A percentile compares a stretch with the other conserved stretches of the same genome.
Evolutionary conservation across 2,329 filamentous ascomycete species (phyloP).

Genomic region (Calonectria henricotiae): DNA sequence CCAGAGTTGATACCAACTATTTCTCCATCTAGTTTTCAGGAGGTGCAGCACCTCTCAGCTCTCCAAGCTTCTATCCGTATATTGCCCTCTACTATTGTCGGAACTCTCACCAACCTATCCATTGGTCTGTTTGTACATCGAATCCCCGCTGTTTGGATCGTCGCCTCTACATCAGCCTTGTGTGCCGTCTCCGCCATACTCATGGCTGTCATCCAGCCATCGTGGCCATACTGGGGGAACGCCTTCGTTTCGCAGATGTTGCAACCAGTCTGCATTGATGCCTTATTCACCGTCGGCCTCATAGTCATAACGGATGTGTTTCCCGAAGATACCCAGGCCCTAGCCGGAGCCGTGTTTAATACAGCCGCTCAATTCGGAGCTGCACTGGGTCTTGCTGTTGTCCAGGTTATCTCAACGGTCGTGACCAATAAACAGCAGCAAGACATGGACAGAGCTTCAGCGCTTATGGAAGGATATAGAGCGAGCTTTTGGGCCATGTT

Average conservation of each 20-base stretch:
- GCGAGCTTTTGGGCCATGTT: conserved; percentile 68
- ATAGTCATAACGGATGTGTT: conserved; percentile 72
- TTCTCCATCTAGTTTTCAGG: conserved; percentile 62
- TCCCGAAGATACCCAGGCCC: conserved; percentile 68
- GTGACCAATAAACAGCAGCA: conserved; percentile 57
- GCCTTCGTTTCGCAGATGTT: conserved; percentile 64
- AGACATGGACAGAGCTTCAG: conserved; percentile 46
- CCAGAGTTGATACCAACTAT: neutral
- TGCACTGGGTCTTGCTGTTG: conserved; percentile 67
- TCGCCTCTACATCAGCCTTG: conserved; percentile 60
- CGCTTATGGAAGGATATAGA: conserved; percentile 65
- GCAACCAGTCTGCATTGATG: conserved; percentile 55
- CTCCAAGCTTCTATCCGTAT: conserved; percentile 65
- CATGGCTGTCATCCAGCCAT: conserved; percentile 69
- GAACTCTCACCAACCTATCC: conserved; percentile 61
- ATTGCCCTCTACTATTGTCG: conserved; percentile 64
- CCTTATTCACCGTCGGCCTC: conserved; percentile 71
- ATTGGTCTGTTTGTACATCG: conserved; percentile 65
- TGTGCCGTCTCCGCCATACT: conserved; percentile 66
- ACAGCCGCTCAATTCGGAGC: conserved; percentile 73
- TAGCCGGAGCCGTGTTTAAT: conserved; percentile 75
- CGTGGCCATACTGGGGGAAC: conserved; percentile 68
- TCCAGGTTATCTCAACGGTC: conserved; percentile 61
- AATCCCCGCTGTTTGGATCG: conserved; percentile 60
- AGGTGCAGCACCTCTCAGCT: conserved; percentile 64